Evolutionary conservation across 2,329 filamentous ascomycete genomes (phyloP).

Genomic region (Thyridium curvatum): DNA sequence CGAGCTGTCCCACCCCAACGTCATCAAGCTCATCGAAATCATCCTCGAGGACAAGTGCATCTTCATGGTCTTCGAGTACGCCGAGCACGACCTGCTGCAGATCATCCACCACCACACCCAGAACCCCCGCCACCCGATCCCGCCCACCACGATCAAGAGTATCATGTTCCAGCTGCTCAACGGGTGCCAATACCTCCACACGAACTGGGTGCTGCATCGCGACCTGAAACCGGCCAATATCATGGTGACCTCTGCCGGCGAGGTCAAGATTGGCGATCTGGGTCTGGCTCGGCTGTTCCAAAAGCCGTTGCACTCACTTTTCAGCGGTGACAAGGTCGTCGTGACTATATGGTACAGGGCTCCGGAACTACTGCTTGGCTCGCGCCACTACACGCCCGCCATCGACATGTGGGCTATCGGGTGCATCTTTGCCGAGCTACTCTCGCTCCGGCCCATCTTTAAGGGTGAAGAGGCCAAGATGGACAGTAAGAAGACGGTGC

Average conservation of each 20-base stretch:
- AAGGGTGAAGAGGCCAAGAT: conserved; percentile 99
- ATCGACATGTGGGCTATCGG: conserved; percentile 97
- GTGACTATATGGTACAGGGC: conserved; percentile 99
- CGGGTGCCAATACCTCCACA: conserved; percentile 88
- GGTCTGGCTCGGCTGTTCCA: conserved; percentile 89
- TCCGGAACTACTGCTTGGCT: conserved; percentile 85
- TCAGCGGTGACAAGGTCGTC: conserved; percentile 93
- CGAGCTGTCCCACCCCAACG: conserved; percentile 80
- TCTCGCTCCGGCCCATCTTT: conserved; percentile 89
- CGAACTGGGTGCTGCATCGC: conserved; percentile 94
- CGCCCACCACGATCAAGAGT: conserved; percentile 80
- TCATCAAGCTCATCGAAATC: conserved; percentile 88
- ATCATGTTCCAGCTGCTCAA: conserved; percentile 96
- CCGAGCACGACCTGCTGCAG: conserved; percentile 92
- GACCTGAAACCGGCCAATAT: conserved; percentile 98
- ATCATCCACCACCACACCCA: conserved; percentile 98
- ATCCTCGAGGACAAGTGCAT: conserved; percentile 98
- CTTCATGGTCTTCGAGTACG: conserved; percentile 99
- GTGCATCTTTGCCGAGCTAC: conserved; percentile 92
- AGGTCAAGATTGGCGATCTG: conserved; percentile 91
- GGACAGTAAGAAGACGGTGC: conserved; percentile 95
- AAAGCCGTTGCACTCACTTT: conserved; percentile 87
- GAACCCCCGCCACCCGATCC: conserved; percentile 80
- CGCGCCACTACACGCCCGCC: conserved; percentile 92
- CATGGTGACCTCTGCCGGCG: conserved; percentile 87